phyloP scores from a whole-genome alignment of 306 rosid species.

The peach (Prunus persica) region DNA sequence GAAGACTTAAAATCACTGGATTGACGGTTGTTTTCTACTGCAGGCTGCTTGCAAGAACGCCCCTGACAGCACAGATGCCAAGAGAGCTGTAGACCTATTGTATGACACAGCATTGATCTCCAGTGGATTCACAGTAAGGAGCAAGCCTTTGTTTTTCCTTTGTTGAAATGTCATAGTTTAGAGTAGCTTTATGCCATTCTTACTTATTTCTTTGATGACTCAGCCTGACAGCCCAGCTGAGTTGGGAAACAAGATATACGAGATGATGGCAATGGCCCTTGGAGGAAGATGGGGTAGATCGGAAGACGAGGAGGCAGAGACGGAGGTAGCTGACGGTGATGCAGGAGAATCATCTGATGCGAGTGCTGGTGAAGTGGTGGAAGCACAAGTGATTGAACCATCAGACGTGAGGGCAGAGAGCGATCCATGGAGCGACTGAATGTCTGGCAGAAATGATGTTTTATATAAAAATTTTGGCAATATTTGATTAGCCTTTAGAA shows the following conservation, averaged over 20 bases:
- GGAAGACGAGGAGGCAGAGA: slow-evolving; percentile 46
- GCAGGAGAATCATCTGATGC: slow-evolving; percentile 35
- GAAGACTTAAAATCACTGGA: not conserved
- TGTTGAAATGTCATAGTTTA: not conserved
- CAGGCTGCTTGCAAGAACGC: slow-evolving; percentile 97
- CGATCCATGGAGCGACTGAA: slow-evolving; percentile 89
- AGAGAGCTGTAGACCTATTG: slow-evolving; percentile 83
- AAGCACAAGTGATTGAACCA: slow-evolving; percentile 70
- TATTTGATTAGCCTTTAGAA: not conserved
- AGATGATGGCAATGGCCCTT: slow-evolving; percentile 93
- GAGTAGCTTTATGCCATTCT: not conserved
- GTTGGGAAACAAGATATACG: slow-evolving; percentile 86
- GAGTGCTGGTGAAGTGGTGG: slow-evolving; percentile 32
- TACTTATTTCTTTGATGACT: slow-evolving; percentile 9
- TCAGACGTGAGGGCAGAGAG: slow-evolving; percentile 80
- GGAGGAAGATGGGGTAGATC: slow-evolving; percentile 98
- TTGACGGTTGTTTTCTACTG: slow-evolving; percentile 10
- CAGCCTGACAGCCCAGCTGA: slow-evolving; percentile 99
- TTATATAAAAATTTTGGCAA: slow-evolving; percentile 30
- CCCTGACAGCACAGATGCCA: slow-evolving; percentile 81
- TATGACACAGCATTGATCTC: slow-evolving; percentile 90
- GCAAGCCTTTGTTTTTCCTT: not conserved
- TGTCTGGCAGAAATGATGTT: not conserved
- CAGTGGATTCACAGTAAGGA: slow-evolving; percentile 88
- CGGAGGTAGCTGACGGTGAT: slow-evolving; percentile 2